Evolutionary conservation across 2,329 filamentous ascomycete species (phyloP).

Genomic region (Drechslerella dactyloides): DNA sequence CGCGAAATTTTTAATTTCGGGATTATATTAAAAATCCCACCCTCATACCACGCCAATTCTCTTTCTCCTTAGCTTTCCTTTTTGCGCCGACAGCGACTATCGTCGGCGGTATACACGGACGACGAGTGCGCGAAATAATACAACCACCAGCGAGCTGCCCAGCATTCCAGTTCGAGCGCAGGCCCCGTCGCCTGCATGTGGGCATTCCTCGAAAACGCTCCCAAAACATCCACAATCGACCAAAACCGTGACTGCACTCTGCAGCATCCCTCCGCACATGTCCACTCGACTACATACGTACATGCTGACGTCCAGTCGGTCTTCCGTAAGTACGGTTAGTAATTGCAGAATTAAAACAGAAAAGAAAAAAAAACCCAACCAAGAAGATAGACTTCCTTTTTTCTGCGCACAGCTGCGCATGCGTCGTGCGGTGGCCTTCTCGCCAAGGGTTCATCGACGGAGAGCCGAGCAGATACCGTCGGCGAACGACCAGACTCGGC

Average conservation of each 20-base stretch:
- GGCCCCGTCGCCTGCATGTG: background rate
- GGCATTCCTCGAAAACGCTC: background rate
- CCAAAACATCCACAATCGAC: background rate
- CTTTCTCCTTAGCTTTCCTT: background rate
- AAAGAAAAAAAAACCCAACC: no score
- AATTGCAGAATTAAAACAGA: no score
- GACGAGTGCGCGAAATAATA: no score
- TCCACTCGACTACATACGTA: background rate
- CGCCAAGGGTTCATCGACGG: constrained; percentile 1
- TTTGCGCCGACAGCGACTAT: no score
- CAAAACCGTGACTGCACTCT: no score
- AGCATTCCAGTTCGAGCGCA: constrained; percentile 1
- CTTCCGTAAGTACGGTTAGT: background rate
- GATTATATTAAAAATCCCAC: background rate
- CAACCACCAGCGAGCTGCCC: background rate
- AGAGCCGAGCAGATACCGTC: background rate
- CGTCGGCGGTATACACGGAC: no score
- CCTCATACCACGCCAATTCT: no score
- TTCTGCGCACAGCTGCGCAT: background rate
- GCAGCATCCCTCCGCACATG: no score
- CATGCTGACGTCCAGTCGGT: background rate
- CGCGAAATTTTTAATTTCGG: no score
- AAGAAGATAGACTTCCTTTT: background rate
- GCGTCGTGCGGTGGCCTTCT: background rate
- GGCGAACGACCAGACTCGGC: background rate